Evolutionary conservation across 2,329 filamentous ascomycete genomes (phyloP), one percentile per base, ranked within the genome.

Genomic region (Fusarium secorum): DNA sequence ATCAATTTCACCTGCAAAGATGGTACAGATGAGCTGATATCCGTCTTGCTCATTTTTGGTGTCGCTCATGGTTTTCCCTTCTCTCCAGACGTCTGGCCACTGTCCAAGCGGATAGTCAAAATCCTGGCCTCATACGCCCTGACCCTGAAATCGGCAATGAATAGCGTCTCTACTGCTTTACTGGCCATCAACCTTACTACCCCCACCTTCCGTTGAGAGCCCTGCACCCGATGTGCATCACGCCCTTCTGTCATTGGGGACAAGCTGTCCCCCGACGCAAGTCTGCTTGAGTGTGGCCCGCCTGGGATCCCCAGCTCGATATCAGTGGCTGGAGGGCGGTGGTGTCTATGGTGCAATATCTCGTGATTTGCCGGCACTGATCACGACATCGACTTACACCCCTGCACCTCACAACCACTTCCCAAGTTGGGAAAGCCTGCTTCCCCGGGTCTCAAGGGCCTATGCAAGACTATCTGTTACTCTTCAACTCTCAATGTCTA

Each of bases 331-430:
- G 64, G 60, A 65, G 81, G 82, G 83, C 5, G 85, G 83, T 84
- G 78, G 78, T 74, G 78, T 74, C 79, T 83, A 89, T 89, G 86
- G 84, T 86, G 87, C 86, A 84, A 89, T 89, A 86, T 79, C 87
- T 83, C 86, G 86, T 88, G 87, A 89, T 84, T 81, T 82, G 65
- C 73, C 68, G 65, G 55, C 53, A 66, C 64, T 66, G 68, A 76
- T 76, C 74, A 76, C 74, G 74, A 76, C 74, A 76, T 76, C 64
- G 60, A 55, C 41, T 35, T 49, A 30, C 58, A 71, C 56, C 74
- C 74, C 72, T 74, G 71, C 63, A 58, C 67, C 68, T 63, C 55
- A 61, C 66, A 56, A 64, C 64, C 71, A 64, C 74, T 71, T 75
- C 74, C 74, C 64, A 73, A 76, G 67, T 69, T 66, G 73, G 75